Percentiles rank a stretch among this genome's conserved stretches.
Conservation (phyloP, 805 yeast species). For the Yarrowia phangngaensis region DNA sequence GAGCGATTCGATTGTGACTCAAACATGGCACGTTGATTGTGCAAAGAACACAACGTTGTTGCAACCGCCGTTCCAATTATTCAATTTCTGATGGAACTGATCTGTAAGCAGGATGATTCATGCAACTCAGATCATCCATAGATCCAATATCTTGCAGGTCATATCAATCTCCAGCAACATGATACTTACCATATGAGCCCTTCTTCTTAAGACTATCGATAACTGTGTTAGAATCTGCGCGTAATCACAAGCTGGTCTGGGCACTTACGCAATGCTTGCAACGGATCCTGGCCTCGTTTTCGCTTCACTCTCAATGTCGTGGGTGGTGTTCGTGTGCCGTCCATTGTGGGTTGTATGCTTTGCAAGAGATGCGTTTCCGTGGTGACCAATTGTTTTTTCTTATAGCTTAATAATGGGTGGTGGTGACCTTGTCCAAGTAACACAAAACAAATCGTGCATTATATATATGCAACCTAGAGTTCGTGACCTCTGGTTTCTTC, state of each 20-base stretch:
- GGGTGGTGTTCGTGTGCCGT: constrained; percentile 43
- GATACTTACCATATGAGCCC: constrained; percentile 34
- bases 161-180: constrained; percentile 29
- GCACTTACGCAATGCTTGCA: constrained; percentile 60
- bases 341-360: constrained; percentile 11
- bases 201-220: constrained; percentile 27
- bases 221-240: constrained; percentile 14
- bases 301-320: constrained; percentile 78
- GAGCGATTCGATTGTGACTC: too few species aligned
- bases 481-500: constrained; percentile 20
- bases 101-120: too few species aligned
- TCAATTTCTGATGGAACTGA: too few species aligned
- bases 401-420: neutral
- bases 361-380: constrained; percentile 8
- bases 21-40: too few species aligned
- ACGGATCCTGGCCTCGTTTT: constrained; percentile 80
- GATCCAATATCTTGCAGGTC: constrained; percentile 6
- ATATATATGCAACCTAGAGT: constrained; percentile 26
- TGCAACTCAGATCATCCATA: too few species aligned
- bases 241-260: neutral
- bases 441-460: constrained; percentile 9
- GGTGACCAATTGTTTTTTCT: constrained; percentile 1
- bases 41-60: too few species aligned
- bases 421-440: constrained; percentile 10
- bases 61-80: too few species aligned